Conservation (phyloP, 228 moss, liverwort and hornwort species). For the Sphagnum fallax region DNA sequence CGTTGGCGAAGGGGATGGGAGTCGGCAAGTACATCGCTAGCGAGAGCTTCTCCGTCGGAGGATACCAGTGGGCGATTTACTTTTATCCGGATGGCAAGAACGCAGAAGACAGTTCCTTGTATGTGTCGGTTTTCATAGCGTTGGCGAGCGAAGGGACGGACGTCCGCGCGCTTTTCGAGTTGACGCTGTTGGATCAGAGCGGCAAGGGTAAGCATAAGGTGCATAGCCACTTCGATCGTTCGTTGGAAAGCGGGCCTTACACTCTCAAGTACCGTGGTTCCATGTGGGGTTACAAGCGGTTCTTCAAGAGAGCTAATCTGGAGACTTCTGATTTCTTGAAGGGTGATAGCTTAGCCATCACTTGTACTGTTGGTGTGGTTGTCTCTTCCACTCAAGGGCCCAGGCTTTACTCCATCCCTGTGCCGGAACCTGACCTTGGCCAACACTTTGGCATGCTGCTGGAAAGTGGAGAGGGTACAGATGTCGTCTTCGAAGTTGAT, state of each 20-base stretch:
- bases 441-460: conserved; percentile 80
- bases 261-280: conserved; percentile 95
- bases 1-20: conserved; percentile 96
- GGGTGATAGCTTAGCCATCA: conserved; percentile 94
- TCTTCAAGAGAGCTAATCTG: conserved; percentile 74
- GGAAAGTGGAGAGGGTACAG: conserved; percentile 79
- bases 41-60: conserved; percentile 87
- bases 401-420: conserved; percentile 62
- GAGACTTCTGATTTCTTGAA: conserved; percentile 93
- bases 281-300: conserved; percentile 99
- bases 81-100: conserved; percentile 99
- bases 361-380: conserved; percentile 95
- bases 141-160: conserved; percentile 96
- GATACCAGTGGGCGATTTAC: conserved; percentile 99
- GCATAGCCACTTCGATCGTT: conserved; percentile 95
- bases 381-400: conserved; percentile 90
- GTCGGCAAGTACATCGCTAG: conserved; percentile 98
- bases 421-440: conserved; percentile 89
- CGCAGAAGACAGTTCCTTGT: conserved; percentile 88
- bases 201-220: conserved; percentile 96
- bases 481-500: conserved; percentile 91
- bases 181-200: conserved; percentile 94
- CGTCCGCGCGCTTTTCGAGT: conserved; percentile 91
- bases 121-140: conserved; percentile 94
- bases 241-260: conserved; percentile 89